phyloP scores from a whole-genome alignment of 1,139 yeast genomes.

The Pichia sp. region DNA sequence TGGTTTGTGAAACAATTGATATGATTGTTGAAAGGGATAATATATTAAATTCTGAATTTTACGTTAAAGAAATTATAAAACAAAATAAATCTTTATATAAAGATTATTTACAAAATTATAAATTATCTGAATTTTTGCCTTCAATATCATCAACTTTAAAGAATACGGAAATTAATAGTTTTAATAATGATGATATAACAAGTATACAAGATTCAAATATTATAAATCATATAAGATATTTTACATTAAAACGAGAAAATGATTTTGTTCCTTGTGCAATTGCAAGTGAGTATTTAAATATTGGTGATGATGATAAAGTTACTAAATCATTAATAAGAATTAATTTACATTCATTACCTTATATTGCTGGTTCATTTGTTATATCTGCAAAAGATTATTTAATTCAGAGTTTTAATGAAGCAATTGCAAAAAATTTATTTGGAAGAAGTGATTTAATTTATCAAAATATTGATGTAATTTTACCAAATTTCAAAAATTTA shows the following conservation, averaged over 20 bases:
- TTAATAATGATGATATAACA: slow-evolving; percentile 22
- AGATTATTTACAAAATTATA: slow-evolving; percentile 23
- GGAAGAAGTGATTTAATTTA: slow-evolving; percentile 57
- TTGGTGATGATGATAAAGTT: slow-evolving; percentile 34
- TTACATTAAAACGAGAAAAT: slow-evolving; percentile 45
- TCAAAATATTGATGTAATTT: slow-evolving; percentile 46
- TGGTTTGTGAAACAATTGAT: slow-evolving; percentile 75
- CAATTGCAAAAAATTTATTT: slow-evolving; percentile 72
- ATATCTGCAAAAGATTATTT: slow-evolving; percentile 44
- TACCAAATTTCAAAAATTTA: slow-evolving; percentile 61
- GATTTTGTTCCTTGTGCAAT: slow-evolving; percentile 61
- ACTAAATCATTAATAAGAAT: slow-evolving; percentile 34
- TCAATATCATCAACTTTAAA: slow-evolving; percentile 21
- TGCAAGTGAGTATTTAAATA: slow-evolving; percentile 47
- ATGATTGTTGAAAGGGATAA: slow-evolving; percentile 38
- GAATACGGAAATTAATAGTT: slow-evolving; percentile 1
- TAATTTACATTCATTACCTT: slow-evolving; percentile 71
- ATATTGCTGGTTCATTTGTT: slow-evolving; percentile 81
- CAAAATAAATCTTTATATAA: slow-evolving; percentile 39
- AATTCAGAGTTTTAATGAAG: slow-evolving; percentile 66
- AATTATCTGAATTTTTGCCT: slow-evolving; percentile 30
- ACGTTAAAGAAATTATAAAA: slow-evolving; percentile 35
- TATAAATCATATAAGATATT: slow-evolving; percentile 55
- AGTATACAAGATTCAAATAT: slow-evolving; percentile 35
- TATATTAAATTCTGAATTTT: slow-evolving; percentile 20